Evolutionary conservation across 805 yeast genomes (phyloP), one percentile per base, ranked within the genome.

Genomic region (Saccharomycopsis babjevae): DNA sequence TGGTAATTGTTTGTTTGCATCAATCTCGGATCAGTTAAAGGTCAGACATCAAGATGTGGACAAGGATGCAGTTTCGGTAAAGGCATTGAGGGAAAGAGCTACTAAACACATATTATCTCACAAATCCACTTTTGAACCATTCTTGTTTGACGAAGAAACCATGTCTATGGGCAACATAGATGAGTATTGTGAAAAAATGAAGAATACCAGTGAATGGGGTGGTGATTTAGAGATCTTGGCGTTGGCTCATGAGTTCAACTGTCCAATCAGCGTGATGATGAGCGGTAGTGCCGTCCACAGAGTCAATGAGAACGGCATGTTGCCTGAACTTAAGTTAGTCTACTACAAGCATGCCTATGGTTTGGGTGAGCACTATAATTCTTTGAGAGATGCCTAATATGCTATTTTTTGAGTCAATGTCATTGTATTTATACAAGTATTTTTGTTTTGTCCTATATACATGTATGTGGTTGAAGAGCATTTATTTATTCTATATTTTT

Each of bases 331-430:
- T 66, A 82, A 82, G 65, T 69, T 93, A 61, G 96, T 89, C 0
- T 93, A 85, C 69, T 93, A 89, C 72, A 87, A 85, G 71, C 94
- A 91, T 69, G 81, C 83, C 16, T 93, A 83, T 71, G 94, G 97
- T 0, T 78, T 93, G 28, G 99, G 99, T 32, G 98, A 92, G 73
- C 99, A 93, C 74, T 93, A 93, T 73, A 93, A 93, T 70, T 89
- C 97, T 1, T 69, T 86, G 10, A 85, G 77, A 59, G 86, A 83
- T 72, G 62, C 57, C 13, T 36, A 39, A 57, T 42, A 4, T 28
- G 32, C 32, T 28, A 28, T 28, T n/a, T n/a, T n/a, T n/a, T n/a
- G n/a, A n/a, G n/a, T n/a, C n/a, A n/a, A n/a, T n/a, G n/a, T n/a
- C n/a, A n/a, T n/a, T n/a, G n/a, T n/a, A n/a, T n/a, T n/a, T n/a